Evolutionary conservation across 805 yeast species (phyloP), one percentile per base, ranked within the genome.

Genomic region (Wickerhamiella sergipiensis): DNA sequence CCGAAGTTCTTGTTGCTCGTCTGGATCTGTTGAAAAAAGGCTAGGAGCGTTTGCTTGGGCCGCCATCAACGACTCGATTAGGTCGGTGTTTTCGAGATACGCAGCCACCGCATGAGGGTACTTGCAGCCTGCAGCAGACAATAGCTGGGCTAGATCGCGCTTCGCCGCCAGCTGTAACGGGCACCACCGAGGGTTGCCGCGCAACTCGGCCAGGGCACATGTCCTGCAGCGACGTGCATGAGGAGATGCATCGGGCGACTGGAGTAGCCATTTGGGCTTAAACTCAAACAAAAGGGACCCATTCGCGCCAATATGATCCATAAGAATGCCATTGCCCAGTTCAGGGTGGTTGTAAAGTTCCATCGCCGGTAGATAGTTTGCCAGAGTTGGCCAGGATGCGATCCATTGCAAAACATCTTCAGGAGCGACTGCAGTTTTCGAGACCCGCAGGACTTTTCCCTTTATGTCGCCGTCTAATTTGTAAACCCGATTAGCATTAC

Each of bases 261-360:
- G 75, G 31, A 67, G 60, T 13, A 80, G 66, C 84, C 84, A 79
- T 61, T 79, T 79, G 1, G 85, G 85, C 59, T 79, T 79, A 56
- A 79, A 67, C 55, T 79, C 81, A 13, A 76, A 59, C 1, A 70
- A 65, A 1, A 63, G 57, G 6, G n/a, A n/a, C n/a, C n/a, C 8
- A 9, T 17, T 49, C n/a, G 48, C 24, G 7, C 58, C 58, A 39
- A 53, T 43, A 49, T 52, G 48, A 55, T 62, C 47, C 56, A 61
- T 51, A 1, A 24, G 44, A 17, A 57, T 29, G 13, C 21, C 53
- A 4, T 21, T 18, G 10, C 63, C 63, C 9, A 29, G 40, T 3
- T 2, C 12, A 1, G 52, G 47, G 45, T 57, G 57, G 15, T 40
- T 43, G 2, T 49, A 46, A 2, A 47, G 46, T 22, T 29, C n/a